Conservation (phyloP, 495 filamentous ascomycete genomes). For the Haplographium delicatum region DNA sequence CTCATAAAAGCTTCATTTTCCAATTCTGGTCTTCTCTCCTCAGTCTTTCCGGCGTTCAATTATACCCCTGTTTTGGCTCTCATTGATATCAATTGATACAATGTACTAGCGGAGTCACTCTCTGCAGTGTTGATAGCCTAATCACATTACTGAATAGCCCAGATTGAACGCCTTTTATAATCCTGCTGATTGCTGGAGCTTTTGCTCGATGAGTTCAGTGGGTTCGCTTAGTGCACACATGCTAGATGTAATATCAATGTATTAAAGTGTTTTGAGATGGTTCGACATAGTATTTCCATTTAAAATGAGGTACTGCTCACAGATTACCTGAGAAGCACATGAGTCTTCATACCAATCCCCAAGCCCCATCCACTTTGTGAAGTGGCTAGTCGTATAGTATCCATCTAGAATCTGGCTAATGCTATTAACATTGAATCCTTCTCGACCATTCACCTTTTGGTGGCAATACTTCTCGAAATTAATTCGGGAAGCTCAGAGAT, state of each 20-base stretch:
- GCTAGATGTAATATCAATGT: no score
- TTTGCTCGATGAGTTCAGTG: conserved; percentile 21
- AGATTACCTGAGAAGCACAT: no score
- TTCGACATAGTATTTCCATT: no score
- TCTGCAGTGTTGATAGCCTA: conserved; percentile 18
- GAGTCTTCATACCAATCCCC: no score
- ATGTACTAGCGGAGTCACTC: conserved; percentile 1
- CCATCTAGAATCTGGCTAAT: conserved; percentile 22
- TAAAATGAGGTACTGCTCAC: no score
- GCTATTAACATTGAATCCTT: conserved; percentile 11
- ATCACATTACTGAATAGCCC: conserved; percentile 23
- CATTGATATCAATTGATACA: conserved; percentile 18
- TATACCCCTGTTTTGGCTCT: conserved; percentile 24
- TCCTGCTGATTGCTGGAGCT: conserved; percentile 26
- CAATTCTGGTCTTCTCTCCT: conserved; percentile 9
- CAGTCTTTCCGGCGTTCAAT: conserved; percentile 26
- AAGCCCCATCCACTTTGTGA: no score
- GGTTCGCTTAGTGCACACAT: conserved; percentile 29
- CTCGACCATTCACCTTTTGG: conserved; percentile 14
- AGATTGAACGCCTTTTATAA: conserved; percentile 28
- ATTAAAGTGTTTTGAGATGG: no score
- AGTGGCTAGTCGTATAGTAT: conserved; percentile 17
- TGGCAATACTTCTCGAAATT: no score
- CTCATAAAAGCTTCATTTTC: no score
- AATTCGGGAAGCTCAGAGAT: no score